Conservation (phyloP, 257 asterid genomes). For the Oldenlandia corymbosa region DNA sequence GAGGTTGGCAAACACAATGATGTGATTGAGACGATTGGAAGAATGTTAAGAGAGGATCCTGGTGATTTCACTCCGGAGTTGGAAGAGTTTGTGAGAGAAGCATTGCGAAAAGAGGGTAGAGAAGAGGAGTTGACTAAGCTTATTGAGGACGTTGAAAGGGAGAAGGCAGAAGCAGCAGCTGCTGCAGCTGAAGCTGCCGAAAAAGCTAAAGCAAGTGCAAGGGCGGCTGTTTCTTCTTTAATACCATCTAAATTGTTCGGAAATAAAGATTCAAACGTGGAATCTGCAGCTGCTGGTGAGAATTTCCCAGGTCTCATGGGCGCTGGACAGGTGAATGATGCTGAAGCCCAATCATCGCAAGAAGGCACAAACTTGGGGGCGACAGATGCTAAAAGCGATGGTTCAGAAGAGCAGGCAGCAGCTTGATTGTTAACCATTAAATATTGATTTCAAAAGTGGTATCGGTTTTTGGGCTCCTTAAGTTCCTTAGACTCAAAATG, state of each 20-base stretch:
- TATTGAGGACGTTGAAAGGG: conserved; percentile 57
- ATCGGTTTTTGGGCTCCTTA: not conserved
- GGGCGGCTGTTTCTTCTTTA: conserved; percentile 60
- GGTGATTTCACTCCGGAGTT: conserved; percentile 69
- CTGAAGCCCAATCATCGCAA: too few relatives aligned
- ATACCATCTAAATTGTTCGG: conserved; percentile 64
- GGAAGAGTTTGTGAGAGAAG: conserved; percentile 65
- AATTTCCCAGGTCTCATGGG: conserved; percentile 20
- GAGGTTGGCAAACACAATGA: conserved; percentile 64
- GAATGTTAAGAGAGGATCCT: conserved; percentile 77
- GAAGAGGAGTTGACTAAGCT: conserved; percentile 71
- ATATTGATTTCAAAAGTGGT: not conserved
- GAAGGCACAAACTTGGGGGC: conserved; percentile 19
- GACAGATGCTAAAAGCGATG: conserved; percentile 27
- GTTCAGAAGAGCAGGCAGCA: conserved; percentile 27
- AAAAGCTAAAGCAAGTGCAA: conserved; percentile 62
- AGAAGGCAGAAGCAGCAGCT: conserved; percentile 71
- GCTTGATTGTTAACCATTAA: conserved; percentile 19
- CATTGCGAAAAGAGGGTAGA: conserved; percentile 57
- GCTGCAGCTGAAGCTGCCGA: conserved; percentile 76
- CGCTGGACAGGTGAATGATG: conserved; percentile 13
- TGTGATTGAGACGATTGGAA: conserved; percentile 62
- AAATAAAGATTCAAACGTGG: conserved; percentile 33
- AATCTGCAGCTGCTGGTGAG: conserved; percentile 22
- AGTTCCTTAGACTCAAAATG: not conserved